Evolutionary conservation across 768 basidiomycete species (phyloP).

Genomic region (Baorangia bicolor): DNA sequence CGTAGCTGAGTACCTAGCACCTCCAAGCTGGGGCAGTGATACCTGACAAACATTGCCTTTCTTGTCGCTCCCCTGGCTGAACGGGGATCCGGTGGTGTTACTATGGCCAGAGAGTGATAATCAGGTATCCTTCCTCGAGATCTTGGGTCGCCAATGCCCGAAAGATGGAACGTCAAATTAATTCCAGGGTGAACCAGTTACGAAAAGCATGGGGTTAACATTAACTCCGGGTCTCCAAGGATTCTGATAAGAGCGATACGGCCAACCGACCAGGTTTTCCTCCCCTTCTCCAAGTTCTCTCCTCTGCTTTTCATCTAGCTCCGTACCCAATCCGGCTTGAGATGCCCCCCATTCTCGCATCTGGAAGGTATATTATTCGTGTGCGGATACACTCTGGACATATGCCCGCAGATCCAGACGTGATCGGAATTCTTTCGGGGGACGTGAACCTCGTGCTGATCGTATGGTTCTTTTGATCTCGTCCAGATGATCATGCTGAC

Average conservation of each 20-base stretch:
- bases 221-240: not conserved
- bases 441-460: not conserved
- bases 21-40: not conserved
- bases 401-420: not conserved
- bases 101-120: not conserved
- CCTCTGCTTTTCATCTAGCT: not conserved
- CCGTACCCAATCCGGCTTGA: not conserved
- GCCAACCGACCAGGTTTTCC: not conserved
- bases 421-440: not conserved
- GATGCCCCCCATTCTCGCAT: not conserved
- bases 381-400: not conserved
- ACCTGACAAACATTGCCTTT: not conserved
- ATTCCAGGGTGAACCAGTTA: not conserved
- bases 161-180: not conserved
- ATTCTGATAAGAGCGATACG: not conserved
- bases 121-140: too few species aligned
- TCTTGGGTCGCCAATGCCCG: not conserved
- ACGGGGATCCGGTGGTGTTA: not conserved
- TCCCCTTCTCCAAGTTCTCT: not conserved
- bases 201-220: not conserved
- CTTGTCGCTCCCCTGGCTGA: not conserved
- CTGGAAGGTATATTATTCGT: too few species aligned
- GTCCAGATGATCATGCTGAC: not conserved
- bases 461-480: not conserved
- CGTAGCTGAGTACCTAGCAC: not conserved